Percentiles rank a stretch among this genome's conserved stretches.
phyloP scores from a whole-genome alignment of 2,329 filamentous ascomycete species.

The Ophiostoma sp. region DNA sequence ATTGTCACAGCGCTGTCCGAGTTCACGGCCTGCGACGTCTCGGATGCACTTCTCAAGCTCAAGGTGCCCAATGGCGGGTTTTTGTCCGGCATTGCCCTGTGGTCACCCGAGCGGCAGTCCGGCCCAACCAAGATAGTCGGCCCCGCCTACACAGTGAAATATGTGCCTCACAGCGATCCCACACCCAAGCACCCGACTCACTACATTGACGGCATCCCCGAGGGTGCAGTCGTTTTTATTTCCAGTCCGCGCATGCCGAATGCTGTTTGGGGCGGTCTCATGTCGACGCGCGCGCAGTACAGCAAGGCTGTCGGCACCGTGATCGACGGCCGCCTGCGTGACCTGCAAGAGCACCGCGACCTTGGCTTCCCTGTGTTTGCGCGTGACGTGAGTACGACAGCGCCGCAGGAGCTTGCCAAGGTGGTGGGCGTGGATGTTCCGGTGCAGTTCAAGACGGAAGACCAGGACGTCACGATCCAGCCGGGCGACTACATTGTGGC shows the following conservation, averaged over 20 bases:
- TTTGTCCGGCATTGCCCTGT: slow-evolving; percentile 49
- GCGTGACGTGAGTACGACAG: slow-evolving; percentile 42
- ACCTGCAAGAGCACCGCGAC: slow-evolving; percentile 50
- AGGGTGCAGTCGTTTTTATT: slow-evolving; percentile 46
- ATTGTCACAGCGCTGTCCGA: slow-evolving; percentile 33
- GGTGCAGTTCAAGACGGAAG: slow-evolving; percentile 37
- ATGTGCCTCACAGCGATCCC: slow-evolving; percentile 44
- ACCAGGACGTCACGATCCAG: slow-evolving; percentile 37
- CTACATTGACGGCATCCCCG: slow-evolving; percentile 48
- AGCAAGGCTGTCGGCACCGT: slow-evolving; percentile 45
- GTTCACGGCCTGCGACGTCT: slow-evolving; percentile 43
- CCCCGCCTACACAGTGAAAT: slow-evolving; percentile 51
- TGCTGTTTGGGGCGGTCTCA: slow-evolving; percentile 51
- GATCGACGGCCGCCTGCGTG: slow-evolving; percentile 49
- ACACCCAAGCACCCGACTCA: slow-evolving; percentile 42
- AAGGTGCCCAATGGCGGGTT: slow-evolving; percentile 48
- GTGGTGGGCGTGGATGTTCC: slow-evolving; percentile 41
- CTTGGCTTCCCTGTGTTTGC: slow-evolving; percentile 45
- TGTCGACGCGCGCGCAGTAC: slow-evolving; percentile 45
- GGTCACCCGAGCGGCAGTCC: slow-evolving; percentile 47
- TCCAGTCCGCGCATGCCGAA: slow-evolving; percentile 46
- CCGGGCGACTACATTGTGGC: slow-evolving; percentile 44
- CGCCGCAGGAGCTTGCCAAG: slow-evolving; percentile 41
- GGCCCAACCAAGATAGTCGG: slow-evolving; percentile 50
- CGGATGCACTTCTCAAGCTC: slow-evolving; percentile 49